Evolutionary conservation across 768 basidiomycete species (phyloP), one percentile per base, ranked within the genome.

Genomic region (Boletus vinaceobasis): DNA sequence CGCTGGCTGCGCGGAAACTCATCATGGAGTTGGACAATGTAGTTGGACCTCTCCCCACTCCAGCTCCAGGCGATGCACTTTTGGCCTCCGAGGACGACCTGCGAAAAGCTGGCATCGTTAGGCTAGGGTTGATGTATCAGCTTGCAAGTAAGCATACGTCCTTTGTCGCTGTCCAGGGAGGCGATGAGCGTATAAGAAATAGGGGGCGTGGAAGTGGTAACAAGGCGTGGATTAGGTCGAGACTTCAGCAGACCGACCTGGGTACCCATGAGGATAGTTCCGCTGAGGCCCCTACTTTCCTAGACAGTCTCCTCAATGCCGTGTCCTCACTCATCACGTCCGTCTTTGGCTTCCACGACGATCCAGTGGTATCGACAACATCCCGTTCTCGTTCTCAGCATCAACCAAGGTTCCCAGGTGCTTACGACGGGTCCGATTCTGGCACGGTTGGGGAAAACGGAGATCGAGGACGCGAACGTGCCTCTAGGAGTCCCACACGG

Each of bases 101-200:
- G 29, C 71, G 71, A 26, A 77, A 72, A 63, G 77, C 77, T 4
- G 72, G 74, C 3, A 80, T 84, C 31, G 63, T 83, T 13, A 72
- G 74, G 36, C 72, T 85, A 2, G 84, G 81, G 7, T 66, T 74
- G 54, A 66, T 65, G 31, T 85, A 85, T 56, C 77, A 79, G 53
- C 73, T 86, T 40, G 76, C 73, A 1, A 85, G 79, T 63, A 61
- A 62, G 38, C 65, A 78, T 54, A 86, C 84, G 0, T 82, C 81
- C 2, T 86, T 85, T 59, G 70, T 86, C 42, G 84, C 81, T 1
- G 70, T 81, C 2, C 78, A 81, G 51, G 62, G 55, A 37, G 73
- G 69, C n/a, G 61, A 50, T 3, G 71, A 61, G 44, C 53, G 29
- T 33, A 31, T 11, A 31, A 60, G 68, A 45, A 21, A 15, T 9